Percentiles rank a stretch among this genome's conserved stretches.
Evolutionary conservation across 768 basidiomycete genomes (phyloP).

Genomic region (Russula olivacea): DNA sequence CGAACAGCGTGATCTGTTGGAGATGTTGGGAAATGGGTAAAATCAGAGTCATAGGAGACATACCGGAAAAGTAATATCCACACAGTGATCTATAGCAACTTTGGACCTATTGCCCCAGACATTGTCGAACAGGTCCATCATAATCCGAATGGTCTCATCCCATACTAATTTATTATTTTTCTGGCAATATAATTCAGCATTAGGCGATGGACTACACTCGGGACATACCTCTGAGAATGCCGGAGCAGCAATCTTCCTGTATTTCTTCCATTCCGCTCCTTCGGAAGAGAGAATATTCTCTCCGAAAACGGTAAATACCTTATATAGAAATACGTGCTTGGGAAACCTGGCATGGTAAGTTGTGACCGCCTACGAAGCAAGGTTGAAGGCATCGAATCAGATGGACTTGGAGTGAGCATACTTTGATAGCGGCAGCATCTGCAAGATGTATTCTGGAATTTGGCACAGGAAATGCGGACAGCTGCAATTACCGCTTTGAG

Average conservation of each 20-base stretch:
- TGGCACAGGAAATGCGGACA: conserved; percentile 4
- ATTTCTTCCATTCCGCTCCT: conserved; percentile 59
- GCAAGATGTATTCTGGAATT: conserved; percentile 3
- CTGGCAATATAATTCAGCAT: conserved; percentile 19
- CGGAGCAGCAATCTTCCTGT: conserved; percentile 56
- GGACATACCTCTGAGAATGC: conserved; percentile 53
- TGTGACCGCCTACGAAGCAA: conserved; percentile 42
- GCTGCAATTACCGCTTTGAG: neutral
- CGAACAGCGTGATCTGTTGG: conserved; percentile 47
- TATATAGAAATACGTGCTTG: conserved; percentile 48
- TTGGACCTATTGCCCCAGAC: conserved; percentile 42
- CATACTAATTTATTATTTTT: conserved; percentile 37
- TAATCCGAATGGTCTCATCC: conserved; percentile 34
- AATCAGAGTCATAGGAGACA: conserved; percentile 8
- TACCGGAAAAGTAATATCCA: conserved; percentile 52
- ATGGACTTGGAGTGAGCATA: neutral
- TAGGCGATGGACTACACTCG: neutral
- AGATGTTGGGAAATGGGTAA: neutral
- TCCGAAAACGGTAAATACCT: conserved; percentile 46
- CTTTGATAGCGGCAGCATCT: conserved; percentile 21
- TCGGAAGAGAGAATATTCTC: conserved; percentile 58
- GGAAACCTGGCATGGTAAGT: conserved; percentile 47
- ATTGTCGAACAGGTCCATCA: conserved; percentile 34
- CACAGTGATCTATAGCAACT: conserved; percentile 41
- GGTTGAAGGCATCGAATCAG: neutral